Evolutionary conservation across 306 rosid species (phyloP).

Genomic region (Trifolium pratense): DNA sequence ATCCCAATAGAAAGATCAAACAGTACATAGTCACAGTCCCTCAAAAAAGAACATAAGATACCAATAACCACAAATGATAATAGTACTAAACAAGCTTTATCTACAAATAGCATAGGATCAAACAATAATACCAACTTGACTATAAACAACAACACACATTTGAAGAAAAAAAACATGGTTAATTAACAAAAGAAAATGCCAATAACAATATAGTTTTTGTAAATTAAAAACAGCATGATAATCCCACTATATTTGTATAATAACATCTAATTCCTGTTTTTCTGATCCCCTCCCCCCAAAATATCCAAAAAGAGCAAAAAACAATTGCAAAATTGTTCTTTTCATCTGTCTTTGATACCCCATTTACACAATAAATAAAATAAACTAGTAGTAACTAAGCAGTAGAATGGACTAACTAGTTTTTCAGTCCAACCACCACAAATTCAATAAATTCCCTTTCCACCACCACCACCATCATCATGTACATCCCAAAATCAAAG

Average conservation of each 20-base stretch:
- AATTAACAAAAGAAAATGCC: conserved; percentile 6
- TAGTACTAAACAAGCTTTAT: background rate
- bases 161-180: background rate
- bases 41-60: background rate
- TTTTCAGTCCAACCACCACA: conserved; percentile 52
- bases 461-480: conserved; percentile 44
- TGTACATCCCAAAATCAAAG: conserved; percentile 54
- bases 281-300: conserved; percentile 27
- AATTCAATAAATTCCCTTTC: conserved; percentile 58
- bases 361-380: conserved; percentile 63
- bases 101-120: background rate
- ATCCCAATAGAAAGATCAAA: background rate
- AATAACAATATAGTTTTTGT: conserved; percentile 7
- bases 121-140: background rate
- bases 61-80: conserved; percentile 12
- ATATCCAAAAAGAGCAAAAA: conserved; percentile 45
- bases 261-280: conserved; percentile 39
- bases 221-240: conserved; percentile 36
- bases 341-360: conserved; percentile 55
- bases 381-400: conserved; percentile 35
- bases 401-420: conserved; percentile 49
- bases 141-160: background rate
- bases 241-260: conserved; percentile 53
- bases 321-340: conserved; percentile 52
- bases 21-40: conserved; percentile 14